phyloP scores from a whole-genome alignment of 2,329 filamentous ascomycete species.

The Metarhizium brunneum region DNA sequence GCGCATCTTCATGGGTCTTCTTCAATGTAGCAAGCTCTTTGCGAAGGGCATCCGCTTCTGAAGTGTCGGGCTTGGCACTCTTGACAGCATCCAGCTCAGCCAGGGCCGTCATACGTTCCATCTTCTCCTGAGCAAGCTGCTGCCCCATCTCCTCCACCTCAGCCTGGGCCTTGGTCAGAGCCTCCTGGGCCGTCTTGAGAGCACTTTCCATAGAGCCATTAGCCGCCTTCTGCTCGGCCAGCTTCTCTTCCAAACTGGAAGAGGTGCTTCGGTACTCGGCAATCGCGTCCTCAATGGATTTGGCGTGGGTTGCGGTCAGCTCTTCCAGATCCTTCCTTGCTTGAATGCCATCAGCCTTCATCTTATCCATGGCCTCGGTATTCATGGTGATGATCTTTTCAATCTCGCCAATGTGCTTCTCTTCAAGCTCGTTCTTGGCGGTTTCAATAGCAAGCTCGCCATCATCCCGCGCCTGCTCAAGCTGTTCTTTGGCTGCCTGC shows the following conservation, averaged over 20 bases:
- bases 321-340: constrained; percentile 35
- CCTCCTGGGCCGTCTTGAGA: constrained; percentile 29
- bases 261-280: constrained; percentile 27
- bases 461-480: constrained; percentile 34
- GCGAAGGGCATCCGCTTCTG: constrained; percentile 42
- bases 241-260: constrained; percentile 23
- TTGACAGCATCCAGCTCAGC: constrained; percentile 51
- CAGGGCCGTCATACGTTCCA: constrained; percentile 48
- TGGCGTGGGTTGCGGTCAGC: constrained; percentile 25
- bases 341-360: constrained; percentile 29
- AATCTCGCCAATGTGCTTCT: constrained; percentile 36
- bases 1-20: constrained; percentile 34
- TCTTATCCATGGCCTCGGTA: constrained; percentile 29
- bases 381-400: constrained; percentile 35
- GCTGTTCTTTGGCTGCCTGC: constrained; percentile 31
- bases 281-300: constrained; percentile 31
- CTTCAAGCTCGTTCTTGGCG: constrained; percentile 34
- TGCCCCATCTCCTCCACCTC: constrained; percentile 42
- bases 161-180: constrained; percentile 34
- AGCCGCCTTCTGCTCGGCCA: constrained; percentile 25
- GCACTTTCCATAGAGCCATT: constrained; percentile 26
- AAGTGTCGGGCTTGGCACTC: constrained; percentile 47
- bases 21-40: constrained; percentile 39
- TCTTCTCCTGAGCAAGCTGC: constrained; percentile 49
- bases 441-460: constrained; percentile 36